Evolutionary conservation across 345 rosid species (phyloP), one percentile per base, ranked within the genome.

Genomic region (Aquilaria malaccensis): DNA sequence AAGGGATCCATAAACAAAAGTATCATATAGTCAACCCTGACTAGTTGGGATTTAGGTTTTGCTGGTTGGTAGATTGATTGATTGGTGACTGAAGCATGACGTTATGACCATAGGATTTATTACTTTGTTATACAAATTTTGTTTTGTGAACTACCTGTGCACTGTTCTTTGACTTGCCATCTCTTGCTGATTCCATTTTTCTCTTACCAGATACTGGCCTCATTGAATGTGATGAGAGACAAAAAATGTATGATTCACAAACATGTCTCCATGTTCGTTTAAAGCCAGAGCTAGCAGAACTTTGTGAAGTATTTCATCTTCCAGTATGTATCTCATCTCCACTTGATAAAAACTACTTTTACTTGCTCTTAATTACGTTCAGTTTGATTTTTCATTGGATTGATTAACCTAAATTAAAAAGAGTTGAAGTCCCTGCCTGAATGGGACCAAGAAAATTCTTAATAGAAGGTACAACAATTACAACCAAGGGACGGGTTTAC

Each of bases 201-300:
- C 15, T 56, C 31, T 62, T 58, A 59, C 75, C 78, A 56, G 76
- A 68, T 53, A 68, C 58, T 66, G 59, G 73, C 61, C 48, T 59
- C 59, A 71, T 30, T 70, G 78, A 77, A 65, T 67, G 52, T 65
- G 75, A 67, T 56, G 75, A 62, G 55, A 50, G 70, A 60, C 61
- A 69, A 70, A 71, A 69, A 60, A 55, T 74, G 65, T 65, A n/a
- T 41, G 81, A 80, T 62, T 83, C 77, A 30, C 95, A 85, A 76
- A 80, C 74, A 70, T 72, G 68, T 77, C 89, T 94, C 48, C 81
- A 81, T 74, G 72, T 71, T 67, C 64, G 62, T 65, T 76, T 88
- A 74, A 83, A 80, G 85, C 86, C 77, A 50, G 78, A 77, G 62
- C 76, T 86, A 43, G 76, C 79, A 60, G 80, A 75, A 74, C 96